Base-by-base conservation (phyloP, 805 yeast species). In the Barnettozyma siamensis region DNA sequence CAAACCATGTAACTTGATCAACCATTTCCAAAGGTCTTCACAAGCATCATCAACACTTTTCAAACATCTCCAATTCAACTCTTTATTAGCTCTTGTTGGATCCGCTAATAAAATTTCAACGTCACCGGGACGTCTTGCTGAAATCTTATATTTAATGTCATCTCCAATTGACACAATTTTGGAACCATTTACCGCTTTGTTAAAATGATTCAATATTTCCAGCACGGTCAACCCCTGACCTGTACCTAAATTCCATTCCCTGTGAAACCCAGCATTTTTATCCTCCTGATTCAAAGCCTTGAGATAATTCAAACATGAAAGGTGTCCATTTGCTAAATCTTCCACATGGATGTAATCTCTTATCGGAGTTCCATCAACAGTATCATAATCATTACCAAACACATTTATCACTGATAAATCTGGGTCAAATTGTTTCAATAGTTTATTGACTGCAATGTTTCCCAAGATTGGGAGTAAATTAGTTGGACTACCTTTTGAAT, bases 171-270 rank as follows among this genome's bases (percentile, higher is more conserved):
- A 6, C 24, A 6, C 24, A 21, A 7, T 69, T 26, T 11, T 11
- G 6, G 11, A 11, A 35, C 71, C 65, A 30, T 88, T 88, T 7
- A 77, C 79, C 10, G 83, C 83, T 38, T 69, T 68, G 53, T 76
- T 70, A 59, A 84, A 85, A 2, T 84, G 80, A 41, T 72, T 57
- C 54, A 77, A 72, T 33, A 85, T 80, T 50, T 85, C 88, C 43
- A 83, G 67, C 5, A 85, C 94, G 1, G 91, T 82, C 10, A 80
- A 68, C n/a, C 94, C 94, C 20, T 65, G 73, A 24, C 94, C 94
- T 12, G 89, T 78, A 33, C 94, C 94, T 43, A 85, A 71, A 57
- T 85, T 85, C 93, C 93, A 85, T 58, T 78, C 91, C 40, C 88
- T 71, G 54, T 72, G 78, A 39, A 76, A 64, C 7, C 85, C 17